phyloP scores from a whole-genome alignment of 1,284 basidiomycete species.

The Xanthoconium separans region DNA sequence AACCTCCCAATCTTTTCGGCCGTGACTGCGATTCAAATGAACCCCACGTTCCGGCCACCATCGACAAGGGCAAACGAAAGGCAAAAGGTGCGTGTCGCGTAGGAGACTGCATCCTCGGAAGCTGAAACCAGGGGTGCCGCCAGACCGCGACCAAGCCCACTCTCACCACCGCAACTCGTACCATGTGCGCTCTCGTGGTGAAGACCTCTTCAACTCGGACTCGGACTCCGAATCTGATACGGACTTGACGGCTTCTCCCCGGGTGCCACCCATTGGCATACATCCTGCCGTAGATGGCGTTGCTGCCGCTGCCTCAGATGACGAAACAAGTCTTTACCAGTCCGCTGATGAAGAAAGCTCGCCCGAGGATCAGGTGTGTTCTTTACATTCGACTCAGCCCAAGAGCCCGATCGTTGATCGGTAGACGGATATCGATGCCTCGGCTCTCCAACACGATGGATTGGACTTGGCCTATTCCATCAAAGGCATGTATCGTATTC shows the following conservation, averaged over 20 bases:
- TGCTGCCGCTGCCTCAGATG: constrained; percentile 1
- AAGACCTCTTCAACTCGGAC: constrained; percentile 11
- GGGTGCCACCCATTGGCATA: not conserved
- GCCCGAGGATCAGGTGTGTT: constrained; percentile 14
- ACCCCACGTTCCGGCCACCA: not conserved
- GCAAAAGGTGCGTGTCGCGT: constrained; percentile 14
- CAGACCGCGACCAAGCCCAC: constrained; percentile 10
- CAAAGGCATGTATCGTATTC: constrained; percentile 47
- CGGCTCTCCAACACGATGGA: constrained; percentile 11
- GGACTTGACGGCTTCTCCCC: constrained; percentile 4
- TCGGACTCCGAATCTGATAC: not conserved
- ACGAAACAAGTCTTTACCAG: constrained; percentile 19
- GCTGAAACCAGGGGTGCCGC: not conserved
- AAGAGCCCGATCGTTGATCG: not conserved
- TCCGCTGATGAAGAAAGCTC: constrained; percentile 14
- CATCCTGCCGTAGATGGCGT: not conserved
- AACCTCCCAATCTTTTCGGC: constrained; percentile 19
- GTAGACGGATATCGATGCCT: constrained; percentile 24
- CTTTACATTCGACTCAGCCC: not conserved
- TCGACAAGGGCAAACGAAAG: constrained; percentile 27
- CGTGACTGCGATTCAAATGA: not conserved
- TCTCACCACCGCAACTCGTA: not conserved
- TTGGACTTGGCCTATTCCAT: constrained; percentile 32
- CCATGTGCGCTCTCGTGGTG: not conserved
- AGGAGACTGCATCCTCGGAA: too few species aligned